These are phyloP conservation scores for Rhodotorula kratochvilovae DNA, from an alignment of 768 basidiomycete genomes.

Conservation along the genomic window DNA sequence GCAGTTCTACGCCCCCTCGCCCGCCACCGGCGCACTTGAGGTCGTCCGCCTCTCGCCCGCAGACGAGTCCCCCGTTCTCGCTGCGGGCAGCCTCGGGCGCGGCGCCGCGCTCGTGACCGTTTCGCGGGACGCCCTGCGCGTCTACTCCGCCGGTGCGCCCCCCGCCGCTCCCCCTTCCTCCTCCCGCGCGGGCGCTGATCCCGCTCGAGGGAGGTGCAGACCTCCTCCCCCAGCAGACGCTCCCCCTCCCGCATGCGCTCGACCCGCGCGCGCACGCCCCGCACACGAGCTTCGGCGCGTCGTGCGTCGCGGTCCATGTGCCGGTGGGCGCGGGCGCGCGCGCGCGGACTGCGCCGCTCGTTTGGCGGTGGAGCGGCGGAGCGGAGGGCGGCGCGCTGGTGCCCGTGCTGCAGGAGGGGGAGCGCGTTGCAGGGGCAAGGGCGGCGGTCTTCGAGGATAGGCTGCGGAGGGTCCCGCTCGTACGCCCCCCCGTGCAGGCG, in stretches of 20 bases:
- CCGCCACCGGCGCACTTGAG: neutral
- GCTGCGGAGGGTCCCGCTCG: neutral
- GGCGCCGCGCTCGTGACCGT: neutral
- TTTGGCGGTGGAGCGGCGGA: neutral
- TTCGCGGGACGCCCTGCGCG: neutral
- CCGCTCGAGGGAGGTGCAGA: neutral
- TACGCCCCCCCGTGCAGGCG: neutral
- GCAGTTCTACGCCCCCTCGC: neutral
- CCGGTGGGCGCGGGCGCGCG: neutral
- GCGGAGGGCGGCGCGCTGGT: no score
- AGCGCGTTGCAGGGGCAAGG: no score
- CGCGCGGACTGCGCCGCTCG: neutral
- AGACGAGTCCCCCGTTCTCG: neutral
- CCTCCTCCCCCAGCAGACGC: neutral
- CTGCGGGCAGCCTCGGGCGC: neutral
- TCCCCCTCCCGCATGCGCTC: neutral
- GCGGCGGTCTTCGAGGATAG: constrained; percentile 5
- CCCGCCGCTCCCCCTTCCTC: fast-evolving
- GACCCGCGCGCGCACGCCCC: neutral
- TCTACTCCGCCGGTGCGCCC: neutral
- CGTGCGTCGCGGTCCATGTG: neutral
- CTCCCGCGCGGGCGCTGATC: neutral
- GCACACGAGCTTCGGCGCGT: neutral
- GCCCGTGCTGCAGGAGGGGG: neutral
- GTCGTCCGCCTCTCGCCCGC: neutral